phyloP scores from a whole-genome alignment of 2,329 filamentous ascomycete species.

The Epichloe coenophiala region DNA sequence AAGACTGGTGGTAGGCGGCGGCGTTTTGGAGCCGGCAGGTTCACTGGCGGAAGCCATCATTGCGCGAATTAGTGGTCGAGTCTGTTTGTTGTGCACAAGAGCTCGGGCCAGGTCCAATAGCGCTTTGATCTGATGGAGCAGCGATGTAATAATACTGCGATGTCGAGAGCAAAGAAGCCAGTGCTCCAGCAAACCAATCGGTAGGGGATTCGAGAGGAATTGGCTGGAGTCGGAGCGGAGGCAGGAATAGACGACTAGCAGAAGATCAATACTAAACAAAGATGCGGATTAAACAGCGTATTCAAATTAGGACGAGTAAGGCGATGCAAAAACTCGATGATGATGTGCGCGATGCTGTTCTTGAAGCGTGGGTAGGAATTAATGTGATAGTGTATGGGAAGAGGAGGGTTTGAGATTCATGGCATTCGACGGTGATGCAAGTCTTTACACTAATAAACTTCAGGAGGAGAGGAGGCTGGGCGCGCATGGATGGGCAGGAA shows the following conservation, averaged over 20 bases:
- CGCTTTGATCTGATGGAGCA: not conserved
- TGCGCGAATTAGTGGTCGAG: constrained; percentile 1
- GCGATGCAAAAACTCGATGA: not conserved
- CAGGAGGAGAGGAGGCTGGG: constrained; percentile 12
- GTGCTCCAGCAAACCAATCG: constrained; percentile 5
- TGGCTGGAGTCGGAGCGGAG: not conserved
- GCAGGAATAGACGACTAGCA: not conserved
- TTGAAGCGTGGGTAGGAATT: not conserved
- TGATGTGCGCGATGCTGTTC: not conserved
- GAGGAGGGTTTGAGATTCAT: constrained; percentile 9
- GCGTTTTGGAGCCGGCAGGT: constrained; percentile 27
- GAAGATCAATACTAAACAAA: constrained; percentile 2
- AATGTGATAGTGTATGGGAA: constrained; percentile 7
- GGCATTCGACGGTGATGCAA: constrained; percentile 8
- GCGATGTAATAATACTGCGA: not conserved
- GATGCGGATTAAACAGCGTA: not conserved
- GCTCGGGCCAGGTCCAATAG: not conserved
- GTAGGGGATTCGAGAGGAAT: not conserved
- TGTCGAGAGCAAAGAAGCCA: constrained; percentile 9
- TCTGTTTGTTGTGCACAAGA: not conserved
- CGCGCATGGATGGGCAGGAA: constrained; percentile 4
- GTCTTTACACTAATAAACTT: not conserved
- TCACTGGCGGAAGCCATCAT: constrained; percentile 15
- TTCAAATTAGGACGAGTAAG: not conserved
- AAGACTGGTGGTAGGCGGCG: constrained; percentile 43